Evolutionary conservation across 2,329 filamentous ascomycete genomes (phyloP), one percentile per base, ranked within the genome.

Genomic region (Colletotrichum brevisporum): DNA sequence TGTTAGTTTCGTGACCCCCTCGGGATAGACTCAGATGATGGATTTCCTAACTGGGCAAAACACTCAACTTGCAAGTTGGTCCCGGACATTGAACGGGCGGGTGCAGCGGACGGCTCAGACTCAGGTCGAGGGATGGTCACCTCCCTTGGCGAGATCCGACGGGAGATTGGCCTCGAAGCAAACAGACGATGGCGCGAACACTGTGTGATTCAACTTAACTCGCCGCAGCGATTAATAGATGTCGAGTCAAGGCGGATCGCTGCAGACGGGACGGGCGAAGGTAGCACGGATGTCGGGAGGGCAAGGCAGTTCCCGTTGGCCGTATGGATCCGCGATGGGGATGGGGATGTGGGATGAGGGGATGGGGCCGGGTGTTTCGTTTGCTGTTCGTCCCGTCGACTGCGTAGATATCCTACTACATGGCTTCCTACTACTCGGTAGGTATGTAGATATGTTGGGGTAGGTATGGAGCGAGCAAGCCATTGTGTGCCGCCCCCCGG

Each of bases 21-120:
- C 31, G 26, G 54, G 54, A 54, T 39, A 59, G 31, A 48, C n/a
- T 51, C 66, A 65, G 66, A 54, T 68, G 53, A 41, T 58, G 60
- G 43, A 53, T 26, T 41, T 26, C 31, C 48, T 21, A 24, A 36
- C 26, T 24, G 36, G 31, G 48, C 16, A 52, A 39, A 47, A 41
- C 36, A 54, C 39, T 43, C 60, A 68, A 52, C 47, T 58, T 26
- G 56, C 16, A 21, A 36, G 31, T 36, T 10, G 31, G 31, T 36
- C 31, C 31, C 31, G 31, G 31, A 36, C 31, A 36, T 10, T 8
- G 31, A 36, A 21, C 24, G 48, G 36, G 13, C 31, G 50, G 50
- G 31, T 62, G 43, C 43, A 51, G 16, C 26, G 47, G 60, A 6
- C 60, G 53, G 41, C 45, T 26, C 31, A 47, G 53, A 39, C 45